Evolutionary conservation across 2,329 filamentous ascomycete species (phyloP), one percentile per base, ranked within the genome.

Genomic region (Trichoderma asperellum): DNA sequence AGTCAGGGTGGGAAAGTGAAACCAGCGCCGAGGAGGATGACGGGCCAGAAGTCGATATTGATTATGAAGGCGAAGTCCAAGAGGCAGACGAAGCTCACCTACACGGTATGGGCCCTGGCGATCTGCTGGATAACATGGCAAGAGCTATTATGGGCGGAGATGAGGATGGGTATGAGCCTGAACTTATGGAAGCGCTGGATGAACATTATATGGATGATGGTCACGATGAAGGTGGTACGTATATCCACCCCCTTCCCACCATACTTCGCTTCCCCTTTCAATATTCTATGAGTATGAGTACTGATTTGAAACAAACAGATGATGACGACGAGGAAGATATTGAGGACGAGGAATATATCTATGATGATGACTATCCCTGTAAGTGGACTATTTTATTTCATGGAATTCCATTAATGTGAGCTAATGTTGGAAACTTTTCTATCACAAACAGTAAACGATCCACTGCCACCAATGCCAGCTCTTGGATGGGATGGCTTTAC

Each of bases 321-420:
- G 83, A 84, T 52, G 86, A 87, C 6, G 86, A 88, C 5, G 92
- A 93, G 58, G 90, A 92, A 52, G 89, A 90, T 55, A 86, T 91
- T 73, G 89, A 90, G 56, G 91, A 93, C 62, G 87, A 88, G 24
- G 86, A 89, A 67, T 89, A 88, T 74, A 82, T 87, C 70, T 89
- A 88, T 71, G 87, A 89, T 70, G 86, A 87, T 29, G 85, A 85
- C 37, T 88, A 86, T 78, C 83, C 85, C 69, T 82, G 86, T 88
- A 82, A 80, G 85, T 83, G 1, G 18, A 67, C 37, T n/a, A 34
- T 68, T 58, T 16, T 32, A 21, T 14, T n/a, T 43, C n/a, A 4
- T 14, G 2, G 49, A 7, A 18, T n/a, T 5, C 43, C 52, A 11
- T 34, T 12, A 24, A 34, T 34, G 6, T 27, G 21, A 60, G 62